Percentiles rank a stretch among this genome's conserved stretches.
phyloP scores from a whole-genome alignment of 495 filamentous ascomycete species.

The Lasiosphaeria miniovina region DNA sequence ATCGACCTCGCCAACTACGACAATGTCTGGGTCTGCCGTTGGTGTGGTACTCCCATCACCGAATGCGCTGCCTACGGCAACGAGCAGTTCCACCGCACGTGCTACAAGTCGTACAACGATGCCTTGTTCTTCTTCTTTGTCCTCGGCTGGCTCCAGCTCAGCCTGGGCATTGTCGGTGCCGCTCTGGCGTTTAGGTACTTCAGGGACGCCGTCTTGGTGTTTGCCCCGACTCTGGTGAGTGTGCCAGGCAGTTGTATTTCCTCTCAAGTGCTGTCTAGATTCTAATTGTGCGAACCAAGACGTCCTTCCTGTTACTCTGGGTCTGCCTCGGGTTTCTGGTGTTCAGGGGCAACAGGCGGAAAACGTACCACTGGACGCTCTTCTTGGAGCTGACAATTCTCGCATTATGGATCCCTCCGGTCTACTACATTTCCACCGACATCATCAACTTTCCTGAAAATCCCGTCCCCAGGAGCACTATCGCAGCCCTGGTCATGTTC shows the following conservation, averaged over 20 bases:
- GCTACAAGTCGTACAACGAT: constrained; percentile 27
- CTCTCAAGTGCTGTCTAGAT: neutral
- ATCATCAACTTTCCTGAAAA: neutral
- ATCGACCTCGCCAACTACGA: constrained; percentile 21
- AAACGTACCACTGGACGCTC: constrained; percentile 22
- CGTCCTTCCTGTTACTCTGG: constrained; percentile 31
- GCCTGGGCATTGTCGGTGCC: constrained; percentile 22
- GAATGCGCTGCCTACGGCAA: constrained; percentile 14
- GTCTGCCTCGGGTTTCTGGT: constrained; percentile 21
- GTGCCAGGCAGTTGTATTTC: neutral
- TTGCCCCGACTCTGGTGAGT: constrained; percentile 31
- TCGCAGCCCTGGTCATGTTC: constrained; percentile 22
- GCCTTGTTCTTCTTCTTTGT: constrained; percentile 22
- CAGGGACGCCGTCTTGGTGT: constrained; percentile 17
- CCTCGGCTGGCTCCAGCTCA: constrained; percentile 29
- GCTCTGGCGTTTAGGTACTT: constrained; percentile 29
- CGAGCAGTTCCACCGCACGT: constrained; percentile 28
- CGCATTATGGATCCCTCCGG: constrained; percentile 29
- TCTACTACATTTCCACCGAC: constrained; percentile 19
- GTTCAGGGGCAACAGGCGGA: constrained; percentile 14
- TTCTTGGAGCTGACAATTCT: constrained; percentile 29
- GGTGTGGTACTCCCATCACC: constrained; percentile 28
- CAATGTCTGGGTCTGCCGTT: constrained; percentile 28
- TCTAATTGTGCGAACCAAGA: constrained; percentile 6
- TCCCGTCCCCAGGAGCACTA: constrained; percentile 4